These are phyloP conservation scores for Phycomyces blakesleeanus DNA, from an alignment of 192 early-diverging fungal species.

Conservation along the genomic window DNA sequence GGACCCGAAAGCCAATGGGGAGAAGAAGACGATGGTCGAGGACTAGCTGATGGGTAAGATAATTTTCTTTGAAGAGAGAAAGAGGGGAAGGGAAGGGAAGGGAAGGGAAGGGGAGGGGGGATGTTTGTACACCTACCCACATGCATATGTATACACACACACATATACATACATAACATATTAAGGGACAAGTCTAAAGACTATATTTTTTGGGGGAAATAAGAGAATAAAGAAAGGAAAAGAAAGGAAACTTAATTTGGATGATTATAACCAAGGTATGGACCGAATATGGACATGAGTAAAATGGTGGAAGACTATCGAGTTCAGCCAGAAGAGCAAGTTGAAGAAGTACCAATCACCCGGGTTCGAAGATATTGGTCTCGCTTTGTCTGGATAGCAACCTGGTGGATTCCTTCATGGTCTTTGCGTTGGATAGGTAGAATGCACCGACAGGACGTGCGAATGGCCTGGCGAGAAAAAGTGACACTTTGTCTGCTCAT, in stretches of 20 bases:
- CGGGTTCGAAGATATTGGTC: constrained; percentile 61
- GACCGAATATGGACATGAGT: constrained; percentile 34
- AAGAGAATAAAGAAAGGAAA: too few relatives aligned
- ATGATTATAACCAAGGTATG: constrained; percentile 14
- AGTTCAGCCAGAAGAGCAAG: constrained; percentile 32
- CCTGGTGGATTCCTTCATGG: constrained; percentile 76
- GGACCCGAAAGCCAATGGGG: constrained; percentile 35
- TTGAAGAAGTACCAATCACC: constrained; percentile 49
- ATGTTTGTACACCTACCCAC: too few relatives aligned
- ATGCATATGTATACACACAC: too few relatives aligned
- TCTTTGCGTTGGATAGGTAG: constrained; percentile 54
- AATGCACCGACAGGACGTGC: constrained; percentile 87
- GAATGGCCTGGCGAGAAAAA: constrained; percentile 96
- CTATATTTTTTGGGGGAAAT: too few relatives aligned
- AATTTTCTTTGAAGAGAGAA: too few relatives aligned
- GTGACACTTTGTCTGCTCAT: constrained; percentile 81
- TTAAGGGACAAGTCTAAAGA: too few relatives aligned
- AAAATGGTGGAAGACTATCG: constrained; percentile 42
- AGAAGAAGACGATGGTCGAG: constrained; percentile 34
- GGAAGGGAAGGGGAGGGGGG: too few relatives aligned
- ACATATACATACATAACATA: too few relatives aligned
- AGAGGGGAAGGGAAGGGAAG: too few relatives aligned
- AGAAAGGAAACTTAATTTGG: not conserved
- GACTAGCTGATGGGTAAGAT: constrained; percentile 35
- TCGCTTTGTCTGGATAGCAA: constrained; percentile 72